Base-by-base conservation (phyloP, 306 rosid genomes). In the Corylus americana region DNA sequence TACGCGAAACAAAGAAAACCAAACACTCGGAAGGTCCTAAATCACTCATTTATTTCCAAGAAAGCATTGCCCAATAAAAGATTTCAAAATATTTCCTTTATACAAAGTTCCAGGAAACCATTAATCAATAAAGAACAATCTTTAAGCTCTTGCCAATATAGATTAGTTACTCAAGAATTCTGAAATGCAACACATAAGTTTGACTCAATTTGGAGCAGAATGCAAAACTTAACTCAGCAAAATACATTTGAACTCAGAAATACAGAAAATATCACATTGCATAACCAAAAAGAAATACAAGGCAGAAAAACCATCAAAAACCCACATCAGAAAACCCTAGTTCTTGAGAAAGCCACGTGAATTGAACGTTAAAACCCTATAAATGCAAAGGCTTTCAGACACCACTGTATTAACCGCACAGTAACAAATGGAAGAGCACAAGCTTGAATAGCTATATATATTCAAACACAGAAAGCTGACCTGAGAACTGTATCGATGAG, bases 261-360 rank as follows among this genome's bases (percentile, higher is more conserved):
- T 35, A 20, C 70, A 64, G 48, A 13, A 13, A 3, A 17, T 35
- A 17, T 14, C 44, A 64, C 17, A 31, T 49, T 59, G 3, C 67
- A 64, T 12, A 17, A 44, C 17, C 54, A 2, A 31, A 31, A 31
- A 55, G 4, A 49, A 6, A 0, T 10, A 48, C 7, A 54, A 78
- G 20, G 18, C 82, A 62, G 18, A 37, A 54, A 54, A 53, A 64
- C 70, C 48, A 16, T 4, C 0, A 63, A 74, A 25, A 78, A 59
- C 83, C 86, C 80, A 58, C 42, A 59, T 74, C 57, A 31, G 48
- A 67, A 79, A 83, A 75, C 83, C 86, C 83, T 79, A 74, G 69
- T 27, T 78, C 76, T 71, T 0, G 5, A 67, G 25, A 58, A 49
- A 78, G 18, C 57, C 25, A 22, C 37, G 74, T 67, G 14, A 67